Conservation (phyloP, 495 filamentous ascomycete species). For the Aspergillus taichungensis region DNA sequence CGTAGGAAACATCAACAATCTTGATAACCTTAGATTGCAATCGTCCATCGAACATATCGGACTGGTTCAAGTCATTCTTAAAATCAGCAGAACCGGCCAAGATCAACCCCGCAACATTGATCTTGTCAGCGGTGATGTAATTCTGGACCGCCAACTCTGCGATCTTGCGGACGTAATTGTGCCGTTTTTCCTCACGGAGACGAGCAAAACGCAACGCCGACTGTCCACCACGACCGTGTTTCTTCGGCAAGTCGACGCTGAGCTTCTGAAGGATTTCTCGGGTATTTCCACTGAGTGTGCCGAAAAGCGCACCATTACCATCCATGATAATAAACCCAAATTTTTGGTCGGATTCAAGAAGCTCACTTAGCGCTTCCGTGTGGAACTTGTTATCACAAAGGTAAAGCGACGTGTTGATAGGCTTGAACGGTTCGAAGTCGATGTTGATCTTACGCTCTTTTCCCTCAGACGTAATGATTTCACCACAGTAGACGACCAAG, state of each 20-base stretch:
- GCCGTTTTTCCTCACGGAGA: constrained; percentile 98
- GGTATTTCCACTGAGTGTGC: constrained; percentile 93
- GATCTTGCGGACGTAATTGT: constrained; percentile 99
- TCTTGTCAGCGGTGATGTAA: constrained; percentile 95
- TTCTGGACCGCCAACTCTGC: constrained; percentile 96
- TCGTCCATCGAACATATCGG: constrained; percentile 91
- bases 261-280: constrained; percentile 97
- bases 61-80: constrained; percentile 97
- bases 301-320: constrained; percentile 94
- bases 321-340: constrained; percentile 99
- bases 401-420: constrained; percentile 98
- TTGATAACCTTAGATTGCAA: constrained; percentile 95
- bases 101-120: constrained; percentile 91
- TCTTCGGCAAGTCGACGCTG: constrained; percentile 94
- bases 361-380: constrained; percentile 90
- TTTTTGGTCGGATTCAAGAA: constrained; percentile 96
- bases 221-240: constrained; percentile 99
- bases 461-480: constrained; percentile 98
- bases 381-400: constrained; percentile 99
- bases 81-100: constrained; percentile 97
- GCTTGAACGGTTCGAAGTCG: constrained; percentile 99
- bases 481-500: constrained; percentile 96
- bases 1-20: constrained; percentile 96
- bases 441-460: constrained; percentile 99
- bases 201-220: constrained; percentile 97